phyloP scores from a whole-genome alignment of 108 stramenopile species.

The Nitzschia putrida region DNA sequence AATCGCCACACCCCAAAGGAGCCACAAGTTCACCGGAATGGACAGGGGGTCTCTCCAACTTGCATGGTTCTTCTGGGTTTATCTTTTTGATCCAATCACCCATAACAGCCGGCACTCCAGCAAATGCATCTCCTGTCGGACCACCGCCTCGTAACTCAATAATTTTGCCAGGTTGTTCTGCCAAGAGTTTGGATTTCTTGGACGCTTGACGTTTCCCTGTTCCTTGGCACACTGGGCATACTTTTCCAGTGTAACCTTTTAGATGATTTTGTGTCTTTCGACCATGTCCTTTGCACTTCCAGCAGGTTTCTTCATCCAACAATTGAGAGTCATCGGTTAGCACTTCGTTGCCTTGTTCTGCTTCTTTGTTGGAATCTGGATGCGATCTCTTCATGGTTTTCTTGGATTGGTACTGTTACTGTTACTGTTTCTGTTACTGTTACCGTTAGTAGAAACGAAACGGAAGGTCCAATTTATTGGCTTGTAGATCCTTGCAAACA shows the following conservation, averaged over 20 bases:
- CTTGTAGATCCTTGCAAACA: no score
- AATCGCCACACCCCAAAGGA: conserved; percentile 36
- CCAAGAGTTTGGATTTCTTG: conserved; percentile 6
- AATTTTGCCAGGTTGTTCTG: conserved; percentile 28
- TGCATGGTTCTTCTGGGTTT: not conserved
- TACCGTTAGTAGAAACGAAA: no score
- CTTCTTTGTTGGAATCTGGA: not conserved
- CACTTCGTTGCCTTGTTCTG: not conserved
- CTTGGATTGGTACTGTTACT: no score
- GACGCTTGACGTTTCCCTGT: conserved; percentile 23
- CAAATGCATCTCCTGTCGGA: not conserved
- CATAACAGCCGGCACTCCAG: conserved; percentile 16
- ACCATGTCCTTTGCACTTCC: conserved; percentile 37
- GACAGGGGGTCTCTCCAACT: not conserved
- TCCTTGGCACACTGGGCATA: conserved; percentile 34
- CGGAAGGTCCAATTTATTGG: no score
- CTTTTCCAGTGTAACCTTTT: conserved; percentile 10
- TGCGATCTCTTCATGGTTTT: no score
- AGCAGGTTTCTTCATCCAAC: conserved; percentile 15
- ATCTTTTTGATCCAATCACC: not conserved
- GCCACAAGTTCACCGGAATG: conserved; percentile 28
- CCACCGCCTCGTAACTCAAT: conserved; percentile 19
- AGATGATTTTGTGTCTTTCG: conserved; percentile 13
- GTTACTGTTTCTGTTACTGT: no score
- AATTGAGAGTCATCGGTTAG: not conserved